A percentile compares a stretch with the other conserved stretches of the same genome.
phyloP scores from a whole-genome alignment of 1,284 basidiomycete genomes.

The Cystobasidiaceae sp. region DNA sequence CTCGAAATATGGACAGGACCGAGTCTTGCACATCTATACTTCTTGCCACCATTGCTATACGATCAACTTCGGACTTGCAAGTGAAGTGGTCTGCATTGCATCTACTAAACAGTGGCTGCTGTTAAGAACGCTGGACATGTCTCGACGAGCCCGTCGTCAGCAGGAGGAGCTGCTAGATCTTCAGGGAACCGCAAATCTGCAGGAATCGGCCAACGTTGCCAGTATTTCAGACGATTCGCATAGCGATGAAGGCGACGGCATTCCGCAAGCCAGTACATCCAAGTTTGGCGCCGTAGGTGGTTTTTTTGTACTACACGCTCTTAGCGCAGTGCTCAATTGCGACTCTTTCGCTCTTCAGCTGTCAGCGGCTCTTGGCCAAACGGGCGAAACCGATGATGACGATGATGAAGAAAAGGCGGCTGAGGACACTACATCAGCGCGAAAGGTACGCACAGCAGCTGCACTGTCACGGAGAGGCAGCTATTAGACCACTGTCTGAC shows the following conservation, averaged over 20 bases:
- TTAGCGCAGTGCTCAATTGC: background rate
- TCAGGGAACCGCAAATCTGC: background rate
- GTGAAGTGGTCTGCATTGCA: background rate
- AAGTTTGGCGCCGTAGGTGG: background rate
- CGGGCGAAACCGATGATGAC: constrained; percentile 8
- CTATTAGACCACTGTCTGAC: background rate
- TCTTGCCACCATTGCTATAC: no score
- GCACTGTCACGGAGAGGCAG: no score
- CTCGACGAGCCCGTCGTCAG: constrained; percentile 19
- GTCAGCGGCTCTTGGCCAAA: background rate
- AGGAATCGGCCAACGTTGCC: background rate
- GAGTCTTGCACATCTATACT: no score
- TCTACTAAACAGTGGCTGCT: background rate
- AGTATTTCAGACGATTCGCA: background rate
- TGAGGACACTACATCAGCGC: constrained; percentile 39
- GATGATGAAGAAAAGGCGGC: constrained; percentile 44
- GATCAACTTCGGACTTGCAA: no score
- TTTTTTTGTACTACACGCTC: background rate
- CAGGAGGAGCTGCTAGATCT: constrained; percentile 14
- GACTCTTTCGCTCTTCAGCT: background rate
- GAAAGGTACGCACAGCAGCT: constrained; percentile 31
- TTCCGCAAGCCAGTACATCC: constrained; percentile 1
- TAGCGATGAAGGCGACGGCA: background rate
- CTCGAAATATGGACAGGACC: no score
- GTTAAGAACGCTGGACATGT: constrained; percentile 7